Conservation (phyloP, 305 asterid genomes). For the Fraxinus dipetala region DNA sequence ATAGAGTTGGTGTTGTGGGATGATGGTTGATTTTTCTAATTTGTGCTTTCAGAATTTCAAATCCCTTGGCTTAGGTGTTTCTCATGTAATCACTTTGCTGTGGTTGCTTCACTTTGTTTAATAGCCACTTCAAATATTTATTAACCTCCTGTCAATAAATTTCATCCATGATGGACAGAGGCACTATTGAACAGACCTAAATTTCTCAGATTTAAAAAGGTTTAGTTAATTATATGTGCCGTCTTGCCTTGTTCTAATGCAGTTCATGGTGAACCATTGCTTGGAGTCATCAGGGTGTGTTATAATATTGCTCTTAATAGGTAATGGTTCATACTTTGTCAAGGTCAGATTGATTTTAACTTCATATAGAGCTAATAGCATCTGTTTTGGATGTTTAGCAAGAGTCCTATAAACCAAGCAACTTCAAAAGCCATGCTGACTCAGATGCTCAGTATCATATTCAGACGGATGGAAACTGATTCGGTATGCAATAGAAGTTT, state of each 20-base stretch:
- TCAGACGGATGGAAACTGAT: conserved; percentile 89
- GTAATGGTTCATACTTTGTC: conserved; percentile 40
- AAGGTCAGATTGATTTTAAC: conserved; percentile 26
- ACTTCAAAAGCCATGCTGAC: conserved; percentile 97
- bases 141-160: background rate
- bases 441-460: conserved; percentile 86
- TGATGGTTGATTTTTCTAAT: background rate
- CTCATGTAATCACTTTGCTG: background rate
- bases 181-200: background rate
- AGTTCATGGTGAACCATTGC: conserved; percentile 98
- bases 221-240: conserved; percentile 24
- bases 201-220: background rate
- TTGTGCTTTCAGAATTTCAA: background rate
- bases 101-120: background rate
- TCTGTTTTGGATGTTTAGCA: conserved; percentile 58
- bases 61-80: background rate
- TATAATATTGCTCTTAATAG: conserved; percentile 96
- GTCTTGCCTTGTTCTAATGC: conserved; percentile 37
- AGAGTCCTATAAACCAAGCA: conserved; percentile 97
- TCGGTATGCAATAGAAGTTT: conserved; percentile 46
- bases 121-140: conserved; percentile 7
- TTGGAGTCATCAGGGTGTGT: conserved; percentile 91
- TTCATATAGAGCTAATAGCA: conserved; percentile 29
- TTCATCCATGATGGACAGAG: background rate
- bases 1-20: background rate